Conservation (phyloP, 2,329 filamentous ascomycete species). For the Coniochaeta prunicola region DNA sequence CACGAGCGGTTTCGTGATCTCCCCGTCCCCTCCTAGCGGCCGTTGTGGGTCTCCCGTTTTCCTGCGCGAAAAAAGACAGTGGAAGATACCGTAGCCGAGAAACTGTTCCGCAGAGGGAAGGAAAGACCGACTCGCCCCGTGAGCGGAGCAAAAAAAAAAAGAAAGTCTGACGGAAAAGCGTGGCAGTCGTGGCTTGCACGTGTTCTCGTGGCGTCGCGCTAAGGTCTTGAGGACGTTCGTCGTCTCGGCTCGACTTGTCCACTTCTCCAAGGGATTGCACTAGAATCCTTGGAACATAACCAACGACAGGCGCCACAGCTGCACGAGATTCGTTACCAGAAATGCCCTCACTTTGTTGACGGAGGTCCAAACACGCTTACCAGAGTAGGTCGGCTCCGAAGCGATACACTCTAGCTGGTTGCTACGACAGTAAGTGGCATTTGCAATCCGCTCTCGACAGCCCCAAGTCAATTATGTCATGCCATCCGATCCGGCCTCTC, state of each 20-base stretch:
- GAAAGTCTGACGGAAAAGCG: not conserved
- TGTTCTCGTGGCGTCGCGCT: slow-evolving; percentile 1
- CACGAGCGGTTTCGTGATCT: not conserved
- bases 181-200: not conserved
- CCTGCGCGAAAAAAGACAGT: no score
- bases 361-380: no score
- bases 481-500: not conserved
- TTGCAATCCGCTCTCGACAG: not conserved
- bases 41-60: not conserved
- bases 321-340: not conserved
- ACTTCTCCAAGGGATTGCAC: not conserved
- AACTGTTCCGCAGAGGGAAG: not conserved
- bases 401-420: no score
- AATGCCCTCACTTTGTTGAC: not conserved
- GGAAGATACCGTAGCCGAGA: not conserved
- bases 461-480: not conserved
- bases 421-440: not conserved
- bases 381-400: no score
- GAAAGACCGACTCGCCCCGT: not conserved
- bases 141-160: not conserved
- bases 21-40: not conserved
- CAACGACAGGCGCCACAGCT: not conserved
- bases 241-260: not conserved
- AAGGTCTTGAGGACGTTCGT: not conserved
- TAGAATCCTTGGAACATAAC: not conserved